Base-by-base conservation (phyloP, 73 alveolate species). In the Paramecium tetraurelia region DNA sequence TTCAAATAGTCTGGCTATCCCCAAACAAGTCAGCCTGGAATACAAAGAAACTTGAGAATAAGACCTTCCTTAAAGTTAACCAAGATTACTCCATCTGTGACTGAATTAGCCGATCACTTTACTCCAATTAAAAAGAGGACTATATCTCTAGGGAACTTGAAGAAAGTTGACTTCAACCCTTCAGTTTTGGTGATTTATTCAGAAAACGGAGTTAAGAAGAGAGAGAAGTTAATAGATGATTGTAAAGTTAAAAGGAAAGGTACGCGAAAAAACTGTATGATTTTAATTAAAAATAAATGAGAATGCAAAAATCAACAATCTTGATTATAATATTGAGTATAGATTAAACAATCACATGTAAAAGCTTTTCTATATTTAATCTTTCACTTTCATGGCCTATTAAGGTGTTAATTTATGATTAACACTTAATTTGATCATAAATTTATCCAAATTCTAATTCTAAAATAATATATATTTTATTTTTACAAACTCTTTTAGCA, bases 401-500 rank as follows among this genome's bases (percentile, higher is more conserved):
- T 27, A 12, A 14, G 48, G 44, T 63, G 84, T 63, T 63, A 27
- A 20, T 27, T 63, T 63, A 63, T 63, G 20, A 63, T 63, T 27
- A 63, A 63, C 44, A 27, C 84, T 63, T 27, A 63, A 12, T 27
- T 27, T 27, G 9, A 27, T 31, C 84, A 21, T 12, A 10, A n/a
- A 8, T 63, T 63, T 63, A 7, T 63, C 84, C 48, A 63, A 9
- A 63, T 63, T 63, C 84, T 63, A 27, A 63, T 63, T 63, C 84
- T 27, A 53, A 18, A 27, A 63, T 63, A 63, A 27, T 63, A 27
- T 63, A 31, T 63, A 63, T 31, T 31, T 63, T 63, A 63, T 63
- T 63, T 20, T 63, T 63, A 63, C 84, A 63, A 63, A 63, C 84
- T 63, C 84, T 63, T 31, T 63, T 63, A 14, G 84, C 84, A 63